Percentiles rank a stretch among this genome's conserved stretches.
These are phyloP conservation scores for Acorus gramineus DNA, from an alignment of 106 monocot species.

Conservation along the genomic window DNA sequence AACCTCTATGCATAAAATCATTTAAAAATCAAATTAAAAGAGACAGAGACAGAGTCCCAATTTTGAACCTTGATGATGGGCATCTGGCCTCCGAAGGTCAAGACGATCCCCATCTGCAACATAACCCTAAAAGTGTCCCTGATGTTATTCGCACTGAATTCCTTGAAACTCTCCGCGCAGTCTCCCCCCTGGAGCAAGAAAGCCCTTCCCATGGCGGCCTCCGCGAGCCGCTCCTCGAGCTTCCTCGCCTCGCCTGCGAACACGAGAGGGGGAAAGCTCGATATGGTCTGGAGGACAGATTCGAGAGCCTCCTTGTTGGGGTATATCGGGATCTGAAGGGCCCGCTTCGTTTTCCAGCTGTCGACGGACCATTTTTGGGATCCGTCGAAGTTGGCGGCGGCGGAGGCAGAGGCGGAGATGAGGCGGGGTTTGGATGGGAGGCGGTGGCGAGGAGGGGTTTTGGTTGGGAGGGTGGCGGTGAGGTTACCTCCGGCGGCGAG, in stretches of 20 bases:
- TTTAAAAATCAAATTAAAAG: too few relatives aligned
- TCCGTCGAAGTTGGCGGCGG: neutral
- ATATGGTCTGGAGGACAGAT: conserved; percentile 17
- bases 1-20: too few relatives aligned
- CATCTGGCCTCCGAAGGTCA: conserved; percentile 57
- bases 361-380: conserved; percentile 18
- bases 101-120: conserved; percentile 48
- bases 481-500: too few relatives aligned
- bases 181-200: conserved; percentile 77
- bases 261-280: conserved; percentile 48
- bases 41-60: too few relatives aligned
- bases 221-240: conserved; percentile 57
- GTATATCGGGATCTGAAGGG: conserved; percentile 42
- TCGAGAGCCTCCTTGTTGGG: conserved; percentile 29
- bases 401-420: neutral
- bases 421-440: neutral
- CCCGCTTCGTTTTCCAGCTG: conserved; percentile 32
- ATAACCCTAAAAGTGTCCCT: conserved; percentile 62
- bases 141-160: conserved; percentile 66
- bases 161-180: conserved; percentile 85
- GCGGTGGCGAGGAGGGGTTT: too few relatives aligned
- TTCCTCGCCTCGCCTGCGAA: conserved; percentile 74
- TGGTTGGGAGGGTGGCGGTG: too few relatives aligned
- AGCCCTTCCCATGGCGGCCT: conserved; percentile 55
- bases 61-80: conserved; percentile 46